Base-by-base conservation (phyloP, 352 stramenopile genomes). In the Aphanomyces euteiches region DNA sequence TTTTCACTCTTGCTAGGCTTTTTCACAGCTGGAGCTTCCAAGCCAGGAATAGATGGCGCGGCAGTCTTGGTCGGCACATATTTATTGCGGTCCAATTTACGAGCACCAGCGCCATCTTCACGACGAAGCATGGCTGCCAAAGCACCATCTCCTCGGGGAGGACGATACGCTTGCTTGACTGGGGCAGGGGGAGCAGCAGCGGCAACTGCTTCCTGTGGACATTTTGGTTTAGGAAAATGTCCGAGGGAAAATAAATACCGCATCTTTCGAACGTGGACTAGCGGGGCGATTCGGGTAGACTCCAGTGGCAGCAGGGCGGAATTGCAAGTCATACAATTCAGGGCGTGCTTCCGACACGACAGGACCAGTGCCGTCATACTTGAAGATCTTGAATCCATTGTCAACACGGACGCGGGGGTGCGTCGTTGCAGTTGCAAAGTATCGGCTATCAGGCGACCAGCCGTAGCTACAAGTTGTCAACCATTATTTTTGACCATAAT, bases 351-450 rank as follows among this genome's bases (percentile, higher is more conserved):
- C 90, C 76, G 83, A 87, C 81, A 89, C 76, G 73, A 98, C 88
- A 19, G 90, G 90, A 10, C 90, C 91, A 12, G 78, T 79, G 48
- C 97, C 96, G 77, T 99, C 96, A 79, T 99, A 99, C 58, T 87
- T 87, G 80, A 98, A 99, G 4, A 99, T 72, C 75, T 97, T 93
- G 36, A 98, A 93, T 59, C 94, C 93, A 77, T 99, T 99, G 77
- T 99, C 97, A 8, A 99, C 96, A 81, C 98, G 98, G 83, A 99
- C 96, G 50, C 96, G 89, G n/a, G 97, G 97, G 69, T 97, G 98
- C 19, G 93, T 98, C 21, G 96, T 99, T 19, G 91, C 93, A 45
- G 96, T 98, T 45, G 97, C 76, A 73, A 99, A 98, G 78, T 95
- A 97, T 50, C 94, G 83, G 48, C 87, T 97, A 75, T 98, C 94